Base-by-base conservation (phyloP, 495 filamentous ascomycete species). In the Amphirosellinia nigrospora region DNA sequence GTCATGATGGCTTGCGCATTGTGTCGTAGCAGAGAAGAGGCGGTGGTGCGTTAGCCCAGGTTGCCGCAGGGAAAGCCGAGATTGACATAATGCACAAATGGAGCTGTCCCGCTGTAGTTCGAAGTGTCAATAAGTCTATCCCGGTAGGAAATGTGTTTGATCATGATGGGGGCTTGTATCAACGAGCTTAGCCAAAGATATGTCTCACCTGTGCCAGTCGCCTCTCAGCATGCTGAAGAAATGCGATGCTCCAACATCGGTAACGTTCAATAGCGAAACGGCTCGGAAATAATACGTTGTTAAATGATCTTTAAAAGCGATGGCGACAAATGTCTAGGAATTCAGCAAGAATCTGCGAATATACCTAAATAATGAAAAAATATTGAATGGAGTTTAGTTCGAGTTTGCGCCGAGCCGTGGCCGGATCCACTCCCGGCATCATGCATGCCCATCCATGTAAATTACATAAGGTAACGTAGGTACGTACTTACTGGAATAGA, bases 151-250 rank as follows among this genome's bases (percentile, higher is more conserved):
- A 46, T 26, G 3, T n/a, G 1, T 56, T 6, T 34, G 6, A 30
- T 34, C n/a, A 9, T 39, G n/a, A 13, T n/a, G 8, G n/a, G 4
- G 21, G 23, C 23, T 45, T 38, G 56, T n/a, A n/a, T 46, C 43
- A 9, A n/a, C 43, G 2, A 46, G 43, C 15, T 6, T 16, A 16
- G 30, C 13, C 11, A 53, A 30, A 30, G 26, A 30, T 11, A 26
- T 10, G 36, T 9, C 70, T 38, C 23, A 78, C 76, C 74, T 70
- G 70, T 56, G 64, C 66, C 61, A 73, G 26, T 34, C 70, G 70
- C 66, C 74, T 74, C 76, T 78, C 30, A 78, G 70, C 76, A 78
- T 78, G 68, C 48, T 76, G 72, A 65, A 59, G 21, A 32, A n/a
- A 15, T 53, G 59, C 61, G 48, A 66, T 45, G 32, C 56, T 52